Conservation (phyloP, 345 rosid genomes). For the Dimocarpus longan region DNA sequence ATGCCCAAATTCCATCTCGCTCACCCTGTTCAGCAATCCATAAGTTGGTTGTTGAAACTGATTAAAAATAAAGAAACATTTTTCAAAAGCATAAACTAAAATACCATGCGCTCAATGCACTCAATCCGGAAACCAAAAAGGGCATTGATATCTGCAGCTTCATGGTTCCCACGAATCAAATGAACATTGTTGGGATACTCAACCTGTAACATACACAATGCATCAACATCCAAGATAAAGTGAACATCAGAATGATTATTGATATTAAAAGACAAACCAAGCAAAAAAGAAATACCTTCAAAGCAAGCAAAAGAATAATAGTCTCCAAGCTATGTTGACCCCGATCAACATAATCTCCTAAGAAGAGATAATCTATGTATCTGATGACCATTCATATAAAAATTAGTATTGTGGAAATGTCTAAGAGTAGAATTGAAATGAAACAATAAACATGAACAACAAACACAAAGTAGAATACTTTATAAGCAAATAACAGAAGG, state of each 20-base stretch:
- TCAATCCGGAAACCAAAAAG: conserved; percentile 97
- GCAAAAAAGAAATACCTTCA: conserved; percentile 62
- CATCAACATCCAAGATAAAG: conserved; percentile 21
- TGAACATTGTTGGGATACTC: conserved; percentile 90
- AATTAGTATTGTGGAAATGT: conserved; percentile 25
- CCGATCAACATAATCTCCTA: conserved; percentile 99
- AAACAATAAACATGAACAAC: neutral
- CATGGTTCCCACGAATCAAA: conserved; percentile 98
- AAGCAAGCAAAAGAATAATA: conserved; percentile 86
- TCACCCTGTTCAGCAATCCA: conserved; percentile 68
- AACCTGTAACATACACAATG: conserved; percentile 54
- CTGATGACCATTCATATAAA: conserved; percentile 48
- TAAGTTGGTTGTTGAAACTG: conserved; percentile 23
- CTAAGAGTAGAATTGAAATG: neutral
- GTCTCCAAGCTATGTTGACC: conserved; percentile 99
- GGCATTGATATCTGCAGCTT: conserved; percentile 99
- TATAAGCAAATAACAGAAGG: neutral
- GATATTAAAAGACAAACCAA: neutral
- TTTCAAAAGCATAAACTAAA: conserved; percentile 19
- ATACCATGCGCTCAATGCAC: conserved; percentile 99
- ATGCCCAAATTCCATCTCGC: conserved; percentile 98
- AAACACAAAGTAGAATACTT: neutral
- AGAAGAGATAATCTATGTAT: conserved; percentile 96
- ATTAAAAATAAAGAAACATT: conserved; percentile 24
- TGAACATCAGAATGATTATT: conserved; percentile 19